phyloP scores from a whole-genome alignment of 164 flowering plant genomes.

The Tetracentron sinense region DNA sequence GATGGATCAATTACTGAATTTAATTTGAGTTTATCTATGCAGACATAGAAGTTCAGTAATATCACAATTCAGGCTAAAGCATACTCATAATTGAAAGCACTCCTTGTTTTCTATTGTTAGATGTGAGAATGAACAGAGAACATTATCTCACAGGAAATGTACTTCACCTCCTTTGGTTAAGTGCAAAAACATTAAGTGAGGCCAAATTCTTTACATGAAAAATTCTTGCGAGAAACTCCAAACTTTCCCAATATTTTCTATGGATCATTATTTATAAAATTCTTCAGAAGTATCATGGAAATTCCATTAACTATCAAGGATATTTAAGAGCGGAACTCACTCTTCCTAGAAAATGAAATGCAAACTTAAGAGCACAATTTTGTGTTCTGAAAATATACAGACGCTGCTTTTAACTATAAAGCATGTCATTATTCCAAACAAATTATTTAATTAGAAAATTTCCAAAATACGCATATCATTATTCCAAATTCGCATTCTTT shows the following conservation, averaged over 20 bases:
- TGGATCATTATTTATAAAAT: neutral
- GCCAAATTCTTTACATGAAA: neutral
- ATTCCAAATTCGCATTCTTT: neutral
- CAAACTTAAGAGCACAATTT: too few species aligned
- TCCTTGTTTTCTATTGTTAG: neutral
- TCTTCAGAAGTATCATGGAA: too few species aligned
- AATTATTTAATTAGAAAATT: neutral
- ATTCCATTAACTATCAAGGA: too few species aligned
- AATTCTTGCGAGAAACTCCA: neutral
- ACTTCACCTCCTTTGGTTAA: neutral
- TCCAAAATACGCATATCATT: neutral
- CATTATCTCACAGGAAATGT: neutral
- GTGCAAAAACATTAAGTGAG: neutral
- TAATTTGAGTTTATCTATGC: neutral
- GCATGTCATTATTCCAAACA: neutral
- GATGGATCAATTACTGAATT: constrained; percentile 9
- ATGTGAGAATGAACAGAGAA: constrained; percentile 1
- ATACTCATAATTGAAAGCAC: neutral
- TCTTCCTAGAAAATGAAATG: too few species aligned
- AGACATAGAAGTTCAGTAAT: neutral
- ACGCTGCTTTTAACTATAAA: neutral
- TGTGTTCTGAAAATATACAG: neutral
- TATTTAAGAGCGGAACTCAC: too few species aligned
- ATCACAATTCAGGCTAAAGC: neutral
- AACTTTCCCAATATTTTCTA: neutral